Percentiles rank a stretch among this genome's conserved stretches.
phyloP scores from a whole-genome alignment of 352 stramenopile species.

The Thalassiosira exigua region DNA sequence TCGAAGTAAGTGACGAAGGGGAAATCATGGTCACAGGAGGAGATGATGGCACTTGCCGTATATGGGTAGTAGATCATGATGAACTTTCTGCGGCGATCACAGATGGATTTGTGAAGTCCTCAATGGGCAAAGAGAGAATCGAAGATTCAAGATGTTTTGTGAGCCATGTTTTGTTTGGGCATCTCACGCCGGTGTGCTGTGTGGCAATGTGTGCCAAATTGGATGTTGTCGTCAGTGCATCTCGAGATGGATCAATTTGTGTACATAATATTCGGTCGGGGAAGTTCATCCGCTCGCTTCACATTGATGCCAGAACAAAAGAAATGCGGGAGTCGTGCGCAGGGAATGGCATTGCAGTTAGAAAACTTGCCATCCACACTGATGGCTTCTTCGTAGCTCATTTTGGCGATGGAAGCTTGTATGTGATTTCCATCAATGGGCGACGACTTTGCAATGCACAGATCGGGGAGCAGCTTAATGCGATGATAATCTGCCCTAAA shows the following conservation, averaged over 20 bases:
- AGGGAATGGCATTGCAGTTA: constrained; percentile 45
- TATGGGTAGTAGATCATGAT: constrained; percentile 83
- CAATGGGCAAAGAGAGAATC: constrained; percentile 47
- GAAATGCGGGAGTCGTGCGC: constrained; percentile 55
- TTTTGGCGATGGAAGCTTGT: constrained; percentile 66
- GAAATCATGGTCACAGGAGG: constrained; percentile 78
- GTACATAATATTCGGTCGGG: constrained; percentile 84
- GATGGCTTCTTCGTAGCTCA: constrained; percentile 77
- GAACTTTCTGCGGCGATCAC: constrained; percentile 73
- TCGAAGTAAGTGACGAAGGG: constrained; percentile 75
- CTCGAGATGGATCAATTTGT: constrained; percentile 81
- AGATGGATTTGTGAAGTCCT: constrained; percentile 81
- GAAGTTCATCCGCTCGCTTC: constrained; percentile 80
- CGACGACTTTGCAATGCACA: constrained; percentile 54
- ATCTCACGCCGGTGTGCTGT: constrained; percentile 76
- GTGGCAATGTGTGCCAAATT: constrained; percentile 79
- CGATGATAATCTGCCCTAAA: constrained; percentile 75
- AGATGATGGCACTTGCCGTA: constrained; percentile 77
- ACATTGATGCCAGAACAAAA: constrained; percentile 55
- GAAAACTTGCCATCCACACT: constrained; percentile 67
- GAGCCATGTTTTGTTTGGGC: constrained; percentile 71
- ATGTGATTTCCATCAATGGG: constrained; percentile 80
- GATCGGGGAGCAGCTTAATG: constrained; percentile 74
- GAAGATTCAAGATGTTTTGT: constrained; percentile 60
- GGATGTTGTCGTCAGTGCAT: constrained; percentile 84